A percentile compares a stretch with the other conserved stretches of the same genome.
phyloP scores from a whole-genome alignment of 495 filamentous ascomycete genomes.

The Friedmanniomyces endolithicus region DNA sequence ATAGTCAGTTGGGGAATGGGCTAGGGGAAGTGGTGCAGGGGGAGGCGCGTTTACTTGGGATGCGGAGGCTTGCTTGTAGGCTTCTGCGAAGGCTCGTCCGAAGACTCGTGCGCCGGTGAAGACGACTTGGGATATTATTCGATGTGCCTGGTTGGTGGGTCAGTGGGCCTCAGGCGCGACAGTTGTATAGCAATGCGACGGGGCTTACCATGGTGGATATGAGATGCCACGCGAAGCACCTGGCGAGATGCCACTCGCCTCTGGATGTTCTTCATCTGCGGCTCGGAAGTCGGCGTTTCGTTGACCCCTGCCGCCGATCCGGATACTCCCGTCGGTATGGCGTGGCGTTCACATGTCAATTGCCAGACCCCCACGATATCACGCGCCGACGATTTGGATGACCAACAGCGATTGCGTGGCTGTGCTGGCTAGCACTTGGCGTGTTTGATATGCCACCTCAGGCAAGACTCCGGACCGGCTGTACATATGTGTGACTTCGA shows the following conservation, averaged over 20 bases:
- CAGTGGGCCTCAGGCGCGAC: neutral
- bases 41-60: conserved; percentile 34
- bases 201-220: conserved; percentile 4
- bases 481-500: neutral
- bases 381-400: neutral
- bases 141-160: conserved; percentile 58
- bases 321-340: neutral
- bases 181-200: neutral
- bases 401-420: neutral
- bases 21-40: too few species aligned
- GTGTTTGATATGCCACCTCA: neutral
- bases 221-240: neutral
- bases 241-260: neutral
- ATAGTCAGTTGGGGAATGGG: neutral
- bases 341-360: neutral
- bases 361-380: neutral
- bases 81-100: conserved; percentile 68
- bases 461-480: neutral
- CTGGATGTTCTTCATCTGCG: neutral
- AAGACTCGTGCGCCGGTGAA: conserved; percentile 80
- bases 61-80: conserved; percentile 57
- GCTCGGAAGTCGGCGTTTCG: neutral
- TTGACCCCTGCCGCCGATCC: neutral
- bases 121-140: conserved; percentile 86
- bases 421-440: too few species aligned